Evolutionary conservation across 2,329 filamentous ascomycete species (phyloP).

Genomic region (Stemphylium vesicarium): DNA sequence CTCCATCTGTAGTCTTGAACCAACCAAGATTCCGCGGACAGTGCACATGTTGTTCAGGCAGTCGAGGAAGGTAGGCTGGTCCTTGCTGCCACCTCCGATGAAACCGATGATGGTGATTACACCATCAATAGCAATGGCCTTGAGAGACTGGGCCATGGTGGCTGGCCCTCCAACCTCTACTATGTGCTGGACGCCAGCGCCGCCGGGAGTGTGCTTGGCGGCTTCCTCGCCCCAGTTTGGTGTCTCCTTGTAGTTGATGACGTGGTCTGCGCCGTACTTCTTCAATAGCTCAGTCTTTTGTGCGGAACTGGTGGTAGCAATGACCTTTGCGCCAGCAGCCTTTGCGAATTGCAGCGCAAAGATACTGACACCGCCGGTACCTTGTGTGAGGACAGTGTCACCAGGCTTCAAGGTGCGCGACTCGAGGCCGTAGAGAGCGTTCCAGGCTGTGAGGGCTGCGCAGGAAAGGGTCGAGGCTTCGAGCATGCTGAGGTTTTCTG

Average conservation of each 20-base stretch:
- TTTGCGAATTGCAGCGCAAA: constrained; percentile 67
- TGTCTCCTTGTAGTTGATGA: constrained; percentile 64
- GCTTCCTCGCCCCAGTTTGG: constrained; percentile 62
- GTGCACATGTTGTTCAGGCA: constrained; percentile 57
- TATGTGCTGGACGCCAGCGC: constrained; percentile 66
- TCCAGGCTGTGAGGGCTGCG: constrained; percentile 57
- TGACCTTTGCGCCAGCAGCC: constrained; percentile 62
- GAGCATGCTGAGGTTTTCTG: constrained; percentile 59
- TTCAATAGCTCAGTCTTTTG: constrained; percentile 59
- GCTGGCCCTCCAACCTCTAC: constrained; percentile 70
- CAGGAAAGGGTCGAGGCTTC: constrained; percentile 58
- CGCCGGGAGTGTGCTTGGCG: constrained; percentile 57
- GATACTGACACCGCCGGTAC: constrained; percentile 72
- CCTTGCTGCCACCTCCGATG: constrained; percentile 57
- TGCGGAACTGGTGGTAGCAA: constrained; percentile 62
- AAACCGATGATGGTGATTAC: constrained; percentile 63
- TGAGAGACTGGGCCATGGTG: constrained; percentile 62
- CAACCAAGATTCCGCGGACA: constrained; percentile 64
- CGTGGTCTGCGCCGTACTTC: constrained; percentile 61
- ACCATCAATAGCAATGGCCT: constrained; percentile 61
- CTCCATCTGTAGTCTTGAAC: constrained; percentile 62
- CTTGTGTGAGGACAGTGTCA: constrained; percentile 67
- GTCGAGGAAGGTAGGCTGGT: constrained; percentile 61
- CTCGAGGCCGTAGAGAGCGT: constrained; percentile 59
- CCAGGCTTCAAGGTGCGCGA: constrained; percentile 47